These are phyloP conservation scores for Aspergillus melleus DNA, from an alignment of 2,329 filamentous ascomycete species.

Conservation along the genomic window DNA sequence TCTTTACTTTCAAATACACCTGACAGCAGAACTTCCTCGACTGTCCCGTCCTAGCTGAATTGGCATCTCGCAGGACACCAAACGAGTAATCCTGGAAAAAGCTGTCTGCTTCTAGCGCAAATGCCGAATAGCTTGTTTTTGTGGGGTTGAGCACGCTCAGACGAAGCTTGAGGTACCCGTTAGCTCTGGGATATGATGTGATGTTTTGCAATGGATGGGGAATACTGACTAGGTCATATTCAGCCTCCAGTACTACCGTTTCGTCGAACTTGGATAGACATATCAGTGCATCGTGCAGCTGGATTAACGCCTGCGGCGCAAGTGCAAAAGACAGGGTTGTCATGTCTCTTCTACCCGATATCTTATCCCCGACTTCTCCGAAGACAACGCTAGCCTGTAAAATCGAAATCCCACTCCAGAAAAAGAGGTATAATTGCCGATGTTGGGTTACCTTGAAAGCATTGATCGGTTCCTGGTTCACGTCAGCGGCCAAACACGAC, in stretches of 20 bases:
- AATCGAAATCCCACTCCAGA: not conserved
- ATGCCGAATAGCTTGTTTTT: constrained; percentile 64
- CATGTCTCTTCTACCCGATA: constrained; percentile 19
- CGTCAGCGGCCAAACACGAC: constrained; percentile 13
- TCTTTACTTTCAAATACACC: constrained; percentile 56
- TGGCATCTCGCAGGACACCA: constrained; percentile 26
- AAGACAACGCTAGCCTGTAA: not conserved
- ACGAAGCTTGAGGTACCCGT: constrained; percentile 50
- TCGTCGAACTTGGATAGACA: constrained; percentile 66
- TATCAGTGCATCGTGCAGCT: constrained; percentile 59
- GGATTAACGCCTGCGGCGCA: constrained; percentile 55
- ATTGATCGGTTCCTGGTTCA: not conserved
- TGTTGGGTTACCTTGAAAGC: not conserved
- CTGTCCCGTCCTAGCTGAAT: constrained; percentile 27
- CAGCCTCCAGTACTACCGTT: constrained; percentile 61
- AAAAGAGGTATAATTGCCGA: not conserved
- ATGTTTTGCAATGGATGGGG: not conserved
- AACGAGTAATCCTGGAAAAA: constrained; percentile 65
- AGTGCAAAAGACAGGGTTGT: constrained; percentile 53
- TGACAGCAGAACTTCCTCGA: constrained; percentile 58
- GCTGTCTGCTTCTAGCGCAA: constrained; percentile 52
- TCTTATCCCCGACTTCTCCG: not conserved
- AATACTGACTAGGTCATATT: constrained; percentile 53
- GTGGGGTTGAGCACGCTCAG: constrained; percentile 63
- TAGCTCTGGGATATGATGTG: constrained; percentile 4